phyloP scores from a whole-genome alignment of 208 protist species.

The Crithidia acanthocephali region DNA sequence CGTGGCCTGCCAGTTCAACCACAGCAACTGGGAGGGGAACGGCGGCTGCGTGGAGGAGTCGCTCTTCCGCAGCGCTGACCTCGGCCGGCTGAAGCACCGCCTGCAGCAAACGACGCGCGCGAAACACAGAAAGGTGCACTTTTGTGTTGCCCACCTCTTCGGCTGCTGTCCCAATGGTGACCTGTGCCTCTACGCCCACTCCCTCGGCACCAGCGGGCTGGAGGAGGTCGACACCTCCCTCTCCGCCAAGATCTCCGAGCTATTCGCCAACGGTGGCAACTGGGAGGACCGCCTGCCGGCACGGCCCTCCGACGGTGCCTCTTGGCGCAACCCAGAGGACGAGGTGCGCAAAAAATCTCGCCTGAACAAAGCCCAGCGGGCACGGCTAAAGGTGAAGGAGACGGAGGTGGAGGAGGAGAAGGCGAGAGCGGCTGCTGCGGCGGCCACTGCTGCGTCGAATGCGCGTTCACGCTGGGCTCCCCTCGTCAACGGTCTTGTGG shows the following conservation, averaged over 20 bases:
- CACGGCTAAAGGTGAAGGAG: constrained; percentile 5
- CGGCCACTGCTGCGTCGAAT: not conserved
- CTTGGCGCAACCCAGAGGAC: constrained; percentile 77
- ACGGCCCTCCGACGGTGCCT: constrained; percentile 71
- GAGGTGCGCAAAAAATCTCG: constrained; percentile 37
- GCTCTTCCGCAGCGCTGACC: constrained; percentile 47
- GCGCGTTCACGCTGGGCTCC: constrained; percentile 21
- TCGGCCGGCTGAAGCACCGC: constrained; percentile 70
- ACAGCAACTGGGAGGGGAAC: constrained; percentile 87
- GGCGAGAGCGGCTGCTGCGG: not conserved
- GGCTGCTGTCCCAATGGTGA: constrained; percentile 83
- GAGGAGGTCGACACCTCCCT: constrained; percentile 42
- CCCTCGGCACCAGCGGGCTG: constrained; percentile 45
- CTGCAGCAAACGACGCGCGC: constrained; percentile 68
- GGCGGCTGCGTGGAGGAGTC: constrained; percentile 50
- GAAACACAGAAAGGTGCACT: constrained; percentile 54
- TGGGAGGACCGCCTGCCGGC: constrained; percentile 77
- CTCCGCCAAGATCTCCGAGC: constrained; percentile 70
- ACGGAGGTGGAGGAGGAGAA: not conserved
- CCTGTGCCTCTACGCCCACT: constrained; percentile 78
- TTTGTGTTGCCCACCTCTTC: constrained; percentile 79
- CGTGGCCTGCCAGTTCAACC: constrained; percentile 89
- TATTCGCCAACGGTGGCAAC: constrained; percentile 68
- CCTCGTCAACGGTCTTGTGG: constrained; percentile 22
- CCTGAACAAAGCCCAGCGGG: constrained; percentile 39